Percentiles rank a stretch among this genome's conserved stretches.
Evolutionary conservation across 306 rosid species (phyloP).

Genomic region (Castanospermum australe): DNA sequence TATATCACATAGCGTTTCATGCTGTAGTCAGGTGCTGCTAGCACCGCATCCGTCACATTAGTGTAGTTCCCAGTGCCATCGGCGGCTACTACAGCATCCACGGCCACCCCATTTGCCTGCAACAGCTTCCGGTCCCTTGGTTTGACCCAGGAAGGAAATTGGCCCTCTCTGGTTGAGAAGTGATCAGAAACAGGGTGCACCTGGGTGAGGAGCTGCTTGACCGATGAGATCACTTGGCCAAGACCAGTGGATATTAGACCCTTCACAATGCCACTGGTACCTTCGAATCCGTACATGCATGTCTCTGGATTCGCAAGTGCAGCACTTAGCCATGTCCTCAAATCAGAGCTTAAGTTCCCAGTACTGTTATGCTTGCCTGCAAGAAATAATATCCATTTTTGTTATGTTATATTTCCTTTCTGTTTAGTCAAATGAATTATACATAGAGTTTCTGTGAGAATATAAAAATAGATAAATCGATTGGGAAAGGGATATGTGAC

Average conservation of each 20-base stretch:
- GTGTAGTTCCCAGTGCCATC: conserved; percentile 73
- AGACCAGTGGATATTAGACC: conserved; percentile 35
- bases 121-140: conserved; percentile 41
- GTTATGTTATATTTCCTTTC: neutral
- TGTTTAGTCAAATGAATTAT: neutral
- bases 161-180: neutral
- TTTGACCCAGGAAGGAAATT: conserved; percentile 54
- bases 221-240: conserved; percentile 40
- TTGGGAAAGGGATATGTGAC: neutral
- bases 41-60: conserved; percentile 55
- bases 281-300: conserved; percentile 73
- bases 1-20: conserved; percentile 55
- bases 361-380: conserved; percentile 61
- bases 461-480: too few species aligned
- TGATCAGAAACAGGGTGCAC: conserved; percentile 31
- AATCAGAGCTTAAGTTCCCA: conserved; percentile 61
- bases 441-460: neutral
- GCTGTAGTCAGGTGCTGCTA: conserved; percentile 61
- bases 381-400: neutral
- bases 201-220: conserved; percentile 46
- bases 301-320: conserved; percentile 60
- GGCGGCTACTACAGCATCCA: conserved; percentile 50
- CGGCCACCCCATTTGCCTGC: conserved; percentile 19
- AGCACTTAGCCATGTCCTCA: conserved; percentile 81
- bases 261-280: conserved; percentile 39